Percentiles rank a stretch among this genome's conserved stretches.
phyloP scores from a whole-genome alignment of 768 basidiomycete genomes.

The Pleurotus sapidus region DNA sequence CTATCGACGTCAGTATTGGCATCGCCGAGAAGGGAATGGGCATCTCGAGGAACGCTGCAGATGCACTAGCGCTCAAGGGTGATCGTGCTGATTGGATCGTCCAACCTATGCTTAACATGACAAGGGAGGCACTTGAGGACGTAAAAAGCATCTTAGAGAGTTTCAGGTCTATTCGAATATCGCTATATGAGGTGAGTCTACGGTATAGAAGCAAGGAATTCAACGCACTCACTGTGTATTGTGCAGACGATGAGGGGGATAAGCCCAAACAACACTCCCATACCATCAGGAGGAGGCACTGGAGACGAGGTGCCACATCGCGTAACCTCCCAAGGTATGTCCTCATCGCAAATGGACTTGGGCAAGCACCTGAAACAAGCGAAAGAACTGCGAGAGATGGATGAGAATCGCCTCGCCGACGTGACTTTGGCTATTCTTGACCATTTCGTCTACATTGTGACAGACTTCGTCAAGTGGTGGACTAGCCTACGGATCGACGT shows the following conservation, averaged over 20 bases:
- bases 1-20: neutral
- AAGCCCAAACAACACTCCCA: too few relatives aligned
- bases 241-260: too few relatives aligned
- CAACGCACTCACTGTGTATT: too few relatives aligned
- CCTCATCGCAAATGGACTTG: too few relatives aligned
- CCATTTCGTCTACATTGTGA: neutral
- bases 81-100: neutral
- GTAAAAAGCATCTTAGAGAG: neutral
- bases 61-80: neutral
- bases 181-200: neutral
- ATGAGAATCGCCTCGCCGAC: neutral
- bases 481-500: neutral
- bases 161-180: neutral
- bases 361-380: neutral
- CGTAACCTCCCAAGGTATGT: too few relatives aligned
- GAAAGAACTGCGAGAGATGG: neutral
- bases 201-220: too few relatives aligned
- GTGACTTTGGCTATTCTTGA: neutral
- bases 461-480: conserved; percentile 7
- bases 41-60: neutral
- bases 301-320: too few relatives aligned
- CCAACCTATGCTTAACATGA: neutral
- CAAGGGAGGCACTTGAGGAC: neutral
- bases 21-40: conserved; percentile 1
- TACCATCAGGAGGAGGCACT: too few relatives aligned